phyloP scores from a whole-genome alignment of 305 asterid species.

The Solanum hybrid region DNA sequence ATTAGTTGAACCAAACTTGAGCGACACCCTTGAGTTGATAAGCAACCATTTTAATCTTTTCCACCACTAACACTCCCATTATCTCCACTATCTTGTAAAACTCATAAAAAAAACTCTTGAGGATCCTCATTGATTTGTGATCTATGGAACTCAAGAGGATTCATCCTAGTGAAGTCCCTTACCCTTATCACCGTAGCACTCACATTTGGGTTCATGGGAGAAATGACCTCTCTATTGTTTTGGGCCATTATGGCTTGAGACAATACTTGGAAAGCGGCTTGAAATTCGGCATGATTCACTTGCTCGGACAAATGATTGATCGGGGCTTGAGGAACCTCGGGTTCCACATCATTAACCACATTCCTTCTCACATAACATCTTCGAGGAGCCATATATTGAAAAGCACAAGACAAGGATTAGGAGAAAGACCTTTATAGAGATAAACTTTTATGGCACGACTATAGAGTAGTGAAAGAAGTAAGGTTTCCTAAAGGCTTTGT shows the following conservation, averaged over 20 bases:
- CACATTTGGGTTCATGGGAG: not conserved
- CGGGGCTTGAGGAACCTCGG: not conserved
- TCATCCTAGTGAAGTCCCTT: not conserved
- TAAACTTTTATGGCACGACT: not conserved
- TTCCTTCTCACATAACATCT: not conserved
- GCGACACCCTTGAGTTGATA: not conserved
- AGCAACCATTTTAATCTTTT: not conserved
- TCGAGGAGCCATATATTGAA: not conserved
- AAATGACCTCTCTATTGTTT: not conserved
- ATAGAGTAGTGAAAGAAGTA: not conserved
- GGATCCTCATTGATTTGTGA: not conserved
- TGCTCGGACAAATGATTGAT: not conserved
- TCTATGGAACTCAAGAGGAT: not conserved
- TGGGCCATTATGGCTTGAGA: not conserved
- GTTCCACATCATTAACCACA: not conserved
- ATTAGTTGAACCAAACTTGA: not conserved
- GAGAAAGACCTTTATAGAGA: not conserved
- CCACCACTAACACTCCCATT: not conserved
- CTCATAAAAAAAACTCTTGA: not conserved
- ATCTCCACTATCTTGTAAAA: not conserved
- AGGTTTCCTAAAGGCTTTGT: not conserved
- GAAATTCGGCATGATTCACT: not conserved
- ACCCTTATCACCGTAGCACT: not conserved
- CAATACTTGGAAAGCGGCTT: not conserved
- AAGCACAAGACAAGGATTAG: not conserved